Base-by-base conservation (phyloP, 2,329 filamentous ascomycete genomes). In the Mycosphaerella arachidis region DNA sequence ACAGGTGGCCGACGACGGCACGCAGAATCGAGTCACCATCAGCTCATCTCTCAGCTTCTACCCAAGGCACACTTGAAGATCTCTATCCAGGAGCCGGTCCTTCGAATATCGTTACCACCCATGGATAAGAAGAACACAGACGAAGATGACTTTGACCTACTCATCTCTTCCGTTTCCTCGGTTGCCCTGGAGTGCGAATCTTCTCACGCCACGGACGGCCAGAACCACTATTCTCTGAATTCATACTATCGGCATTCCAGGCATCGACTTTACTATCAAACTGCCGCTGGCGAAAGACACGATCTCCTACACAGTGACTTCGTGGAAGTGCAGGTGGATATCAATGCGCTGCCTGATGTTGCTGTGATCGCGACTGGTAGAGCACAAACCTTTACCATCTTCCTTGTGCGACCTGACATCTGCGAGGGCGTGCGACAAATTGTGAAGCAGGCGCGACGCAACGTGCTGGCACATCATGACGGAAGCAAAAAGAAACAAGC, bases 11-110 rank as follows among this genome's bases (percentile, higher is more conserved):
- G 52, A 35, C 13, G 33, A 45, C 43, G 51, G 27, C 31, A 59
- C 24, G 45, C 53, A 43, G 31, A 60, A 50, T 59, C 60, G 56
- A 53, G 56, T 31, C 65, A 63, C 57, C 84, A 92, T 66, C 82
- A 86, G 56, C 78, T 99, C 35, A 88, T 99, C 31, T 96, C 93
- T 13, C 86, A 91, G n/a, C 82, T 97, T 3, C 80, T 99, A 8
- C 94, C 94, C 1, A 97, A 97, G 77, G 90, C 93, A 0, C 96
- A 84, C 69, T 89, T 97, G 74, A 99, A 97, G 71, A 86, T 97
- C 45, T 97, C 94, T 0, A 89, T 99, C 76, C 94, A 99, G 70
- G 94, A 99, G 72, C 94, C 94, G 1, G 95, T 99, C 16, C 74
- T 97, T 63, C 87, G 95, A 67, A 92, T 99, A 64, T 86, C 92